A percentile compares a stretch with the other conserved stretches of the same genome.
Evolutionary conservation across 2,329 filamentous ascomycete genomes (phyloP).

Genomic region (Zymoseptoria ardabiliae): DNA sequence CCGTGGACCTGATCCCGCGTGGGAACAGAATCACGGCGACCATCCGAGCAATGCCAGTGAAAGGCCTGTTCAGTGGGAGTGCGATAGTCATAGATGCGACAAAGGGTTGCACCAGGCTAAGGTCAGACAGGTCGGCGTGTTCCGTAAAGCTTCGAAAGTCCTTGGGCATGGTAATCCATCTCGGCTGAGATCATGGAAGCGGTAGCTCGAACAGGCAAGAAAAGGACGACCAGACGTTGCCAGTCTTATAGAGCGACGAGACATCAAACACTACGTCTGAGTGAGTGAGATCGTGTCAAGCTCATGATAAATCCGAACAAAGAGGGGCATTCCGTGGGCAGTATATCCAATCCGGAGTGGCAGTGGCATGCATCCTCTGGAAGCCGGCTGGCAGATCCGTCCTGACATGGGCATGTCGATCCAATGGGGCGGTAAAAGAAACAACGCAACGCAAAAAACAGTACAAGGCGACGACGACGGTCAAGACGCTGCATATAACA

Average conservation of each 20-base stretch:
- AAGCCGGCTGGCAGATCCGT: slow-evolving; percentile 1
- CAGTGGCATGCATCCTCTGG: neutral
- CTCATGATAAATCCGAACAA: neutral
- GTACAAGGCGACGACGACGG: neutral
- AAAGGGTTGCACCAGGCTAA: neutral
- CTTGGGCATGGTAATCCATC: neutral
- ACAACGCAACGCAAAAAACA: slow-evolving; percentile 8
- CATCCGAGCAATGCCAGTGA: too few species aligned
- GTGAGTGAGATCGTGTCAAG: slow-evolving; percentile 3
- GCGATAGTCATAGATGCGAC: too few species aligned
- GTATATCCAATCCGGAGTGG: neutral
- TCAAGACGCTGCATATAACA: slow-evolving; percentile 11
- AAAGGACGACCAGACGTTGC: neutral
- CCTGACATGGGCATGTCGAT: neutral
- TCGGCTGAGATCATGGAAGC: neutral
- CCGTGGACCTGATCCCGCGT: too few species aligned
- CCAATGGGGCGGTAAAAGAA: neutral
- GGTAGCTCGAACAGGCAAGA: neutral
- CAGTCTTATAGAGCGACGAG: neutral
- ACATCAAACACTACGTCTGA: slow-evolving; percentile 3
- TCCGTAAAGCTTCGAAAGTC: neutral
- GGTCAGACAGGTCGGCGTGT: neutral
- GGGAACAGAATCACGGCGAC: too few species aligned
- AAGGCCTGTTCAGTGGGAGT: too few species aligned
- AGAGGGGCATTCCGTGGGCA: neutral